Conservation (phyloP, 768 basidiomycete species). For the Lanmaoa pseudosensibilis region DNA sequence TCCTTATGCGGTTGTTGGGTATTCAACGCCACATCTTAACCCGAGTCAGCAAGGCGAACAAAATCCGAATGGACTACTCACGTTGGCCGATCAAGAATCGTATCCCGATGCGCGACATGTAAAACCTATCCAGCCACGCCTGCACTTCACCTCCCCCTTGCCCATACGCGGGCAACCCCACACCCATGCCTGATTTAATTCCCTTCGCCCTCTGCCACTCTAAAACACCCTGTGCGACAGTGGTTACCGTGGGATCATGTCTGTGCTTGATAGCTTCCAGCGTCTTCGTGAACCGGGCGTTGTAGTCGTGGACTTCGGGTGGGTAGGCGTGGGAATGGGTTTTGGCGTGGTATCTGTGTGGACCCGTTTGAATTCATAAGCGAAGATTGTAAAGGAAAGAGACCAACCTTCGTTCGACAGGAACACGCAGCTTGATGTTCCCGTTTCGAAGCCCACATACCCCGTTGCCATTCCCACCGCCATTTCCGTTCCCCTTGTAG, state of each 20-base stretch:
- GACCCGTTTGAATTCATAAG: conserved; percentile 4
- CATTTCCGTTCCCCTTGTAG: conserved; percentile 23
- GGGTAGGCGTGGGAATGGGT: conserved; percentile 73
- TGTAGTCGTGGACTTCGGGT: conserved; percentile 91
- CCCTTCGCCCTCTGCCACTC: conserved; percentile 80
- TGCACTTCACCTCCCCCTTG: conserved; percentile 86
- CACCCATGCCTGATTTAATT: conserved; percentile 26
- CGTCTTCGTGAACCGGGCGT: conserved; percentile 82
- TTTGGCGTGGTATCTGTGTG: conserved; percentile 79
- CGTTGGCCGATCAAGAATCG: conserved; percentile 96
- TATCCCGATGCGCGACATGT: conserved; percentile 93
- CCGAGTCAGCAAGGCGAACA: neutral
- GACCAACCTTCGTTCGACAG: conserved; percentile 16
- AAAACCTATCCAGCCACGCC: conserved; percentile 96
- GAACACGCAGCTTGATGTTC: conserved; percentile 16
- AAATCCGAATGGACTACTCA: conserved; percentile 37
- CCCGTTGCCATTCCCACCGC: conserved; percentile 16
- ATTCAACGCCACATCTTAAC: conserved; percentile 86
- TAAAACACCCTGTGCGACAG: conserved; percentile 91
- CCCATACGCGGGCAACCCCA: conserved; percentile 36
- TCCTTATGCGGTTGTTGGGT: conserved; percentile 84
- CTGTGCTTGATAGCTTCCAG: conserved; percentile 88
- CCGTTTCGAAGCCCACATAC: conserved; percentile 18
- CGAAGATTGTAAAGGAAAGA: neutral
- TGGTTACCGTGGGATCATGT: conserved; percentile 97